Conservation (phyloP, 192 early-diverging fungal genomes). For the Coemansia sp. region DNA sequence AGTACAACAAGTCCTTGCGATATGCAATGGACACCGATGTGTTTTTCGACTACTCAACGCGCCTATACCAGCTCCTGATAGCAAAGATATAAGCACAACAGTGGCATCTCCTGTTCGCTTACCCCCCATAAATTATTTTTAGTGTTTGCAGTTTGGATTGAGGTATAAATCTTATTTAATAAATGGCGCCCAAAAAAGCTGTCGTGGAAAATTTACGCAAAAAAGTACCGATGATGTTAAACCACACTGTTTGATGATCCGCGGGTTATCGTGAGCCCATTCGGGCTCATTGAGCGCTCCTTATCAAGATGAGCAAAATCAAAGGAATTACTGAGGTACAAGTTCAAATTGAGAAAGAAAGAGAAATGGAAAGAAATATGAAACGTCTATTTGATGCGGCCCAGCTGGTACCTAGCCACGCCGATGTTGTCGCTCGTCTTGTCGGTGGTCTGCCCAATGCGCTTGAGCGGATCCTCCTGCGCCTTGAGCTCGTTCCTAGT, state of each 20-base stretch:
- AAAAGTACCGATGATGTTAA: conserved; percentile 6
- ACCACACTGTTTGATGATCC: conserved; percentile 5
- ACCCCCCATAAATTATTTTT: neutral
- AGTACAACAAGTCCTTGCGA: neutral
- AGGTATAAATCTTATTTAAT: neutral
- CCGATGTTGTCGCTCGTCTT: conserved; percentile 48
- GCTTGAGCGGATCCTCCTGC: conserved; percentile 62
- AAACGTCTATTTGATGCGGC: conserved; percentile 32
- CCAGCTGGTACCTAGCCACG: conserved; percentile 43
- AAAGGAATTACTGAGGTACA: conserved; percentile 4
- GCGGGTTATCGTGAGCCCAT: neutral
- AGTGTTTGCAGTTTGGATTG: neutral
- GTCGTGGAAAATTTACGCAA: neutral
- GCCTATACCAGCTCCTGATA: neutral
- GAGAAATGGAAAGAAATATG: neutral
- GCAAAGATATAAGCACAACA: neutral
- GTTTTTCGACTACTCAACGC: neutral
- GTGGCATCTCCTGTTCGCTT: no score
- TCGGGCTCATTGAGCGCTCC: neutral
- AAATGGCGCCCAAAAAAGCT: neutral
- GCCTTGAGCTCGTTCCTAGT: conserved; percentile 64
- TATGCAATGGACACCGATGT: neutral
- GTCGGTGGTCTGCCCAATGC: conserved; percentile 59
- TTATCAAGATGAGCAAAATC: neutral
- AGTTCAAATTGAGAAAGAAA: neutral